Percentiles rank a stretch among this genome's conserved stretches.
Conservation (phyloP, 2,329 filamentous ascomycete species). For the Calonectria montana region DNA sequence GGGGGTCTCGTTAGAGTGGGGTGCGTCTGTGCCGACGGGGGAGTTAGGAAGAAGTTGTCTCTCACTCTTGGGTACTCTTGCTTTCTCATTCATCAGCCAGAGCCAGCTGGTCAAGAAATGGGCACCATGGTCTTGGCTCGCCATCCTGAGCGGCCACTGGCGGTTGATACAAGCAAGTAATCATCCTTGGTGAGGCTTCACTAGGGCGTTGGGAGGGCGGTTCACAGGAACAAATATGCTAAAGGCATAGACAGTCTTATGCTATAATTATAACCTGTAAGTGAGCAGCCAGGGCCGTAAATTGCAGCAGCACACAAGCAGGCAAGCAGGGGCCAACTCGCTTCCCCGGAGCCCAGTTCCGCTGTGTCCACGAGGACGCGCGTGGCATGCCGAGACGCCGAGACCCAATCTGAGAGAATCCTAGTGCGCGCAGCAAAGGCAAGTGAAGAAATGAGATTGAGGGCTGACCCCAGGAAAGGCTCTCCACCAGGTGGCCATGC, state of each 20-base stretch:
- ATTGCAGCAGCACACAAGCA: constrained; percentile 11
- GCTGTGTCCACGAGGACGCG: constrained; percentile 25
- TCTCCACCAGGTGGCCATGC: constrained; percentile 23
- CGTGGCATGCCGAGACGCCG: constrained; percentile 36
- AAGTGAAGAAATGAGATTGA: constrained; percentile 33
- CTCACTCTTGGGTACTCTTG: background rate
- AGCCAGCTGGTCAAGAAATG: constrained; percentile 3
- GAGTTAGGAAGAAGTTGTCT: constrained; percentile 1
- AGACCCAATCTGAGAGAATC: constrained; percentile 33
- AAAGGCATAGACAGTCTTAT: background rate
- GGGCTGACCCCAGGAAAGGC: constrained; percentile 33
- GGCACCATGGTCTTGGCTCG: constrained; percentile 10
- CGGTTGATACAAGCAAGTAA: background rate
- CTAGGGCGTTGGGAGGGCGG: background rate
- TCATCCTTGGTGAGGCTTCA: background rate
- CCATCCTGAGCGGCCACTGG: background rate
- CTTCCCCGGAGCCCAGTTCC: constrained; percentile 31
- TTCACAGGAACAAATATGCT: background rate
- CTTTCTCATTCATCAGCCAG: background rate
- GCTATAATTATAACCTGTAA: constrained; percentile 7
- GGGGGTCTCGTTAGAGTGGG: constrained; percentile 8
- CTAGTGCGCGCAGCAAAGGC: constrained; percentile 1
- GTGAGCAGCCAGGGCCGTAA: constrained; percentile 9
- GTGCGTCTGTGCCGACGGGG: background rate
- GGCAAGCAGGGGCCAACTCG: constrained; percentile 15